Evolutionary conservation across 805 yeast species (phyloP).

Genomic region (Cyberlindnera maritima): DNA sequence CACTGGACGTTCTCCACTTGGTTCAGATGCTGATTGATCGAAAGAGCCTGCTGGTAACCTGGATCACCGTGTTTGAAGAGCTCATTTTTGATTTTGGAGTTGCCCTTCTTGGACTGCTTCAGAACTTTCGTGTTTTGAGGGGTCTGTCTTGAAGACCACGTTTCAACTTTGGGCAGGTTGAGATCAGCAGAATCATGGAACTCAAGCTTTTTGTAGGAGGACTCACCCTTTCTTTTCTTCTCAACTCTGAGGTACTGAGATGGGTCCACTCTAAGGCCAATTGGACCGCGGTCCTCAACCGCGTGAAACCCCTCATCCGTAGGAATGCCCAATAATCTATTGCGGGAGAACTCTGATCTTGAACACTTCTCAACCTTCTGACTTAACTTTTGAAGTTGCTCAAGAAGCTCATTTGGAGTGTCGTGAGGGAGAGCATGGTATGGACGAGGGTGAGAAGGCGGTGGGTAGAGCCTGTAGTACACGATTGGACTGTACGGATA

Average conservation of each 20-base stretch:
- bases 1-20: not conserved
- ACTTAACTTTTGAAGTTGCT: not conserved
- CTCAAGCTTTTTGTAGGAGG: not conserved
- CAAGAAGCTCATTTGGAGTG: not conserved
- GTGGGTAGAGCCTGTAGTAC: not conserved
- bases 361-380: not conserved
- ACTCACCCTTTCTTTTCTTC: not conserved
- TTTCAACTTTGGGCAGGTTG: no score
- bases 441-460: not conserved
- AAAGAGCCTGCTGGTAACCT: not conserved
- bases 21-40: not conserved
- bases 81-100: no score
- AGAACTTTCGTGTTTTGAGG: not conserved
- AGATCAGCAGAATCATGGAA: no score
- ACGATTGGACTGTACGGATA: not conserved
- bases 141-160: not conserved
- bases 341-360: not conserved
- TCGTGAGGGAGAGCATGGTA: not conserved
- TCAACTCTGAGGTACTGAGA: not conserved
- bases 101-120: not conserved
- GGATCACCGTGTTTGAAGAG: not conserved
- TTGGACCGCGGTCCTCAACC: not conserved
- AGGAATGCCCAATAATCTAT: not conserved
- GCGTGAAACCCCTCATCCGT: not conserved
- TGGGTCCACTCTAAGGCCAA: not conserved